phyloP scores from a whole-genome alignment of 2,329 filamentous ascomycete genomes.

The Fusarium longipes region DNA sequence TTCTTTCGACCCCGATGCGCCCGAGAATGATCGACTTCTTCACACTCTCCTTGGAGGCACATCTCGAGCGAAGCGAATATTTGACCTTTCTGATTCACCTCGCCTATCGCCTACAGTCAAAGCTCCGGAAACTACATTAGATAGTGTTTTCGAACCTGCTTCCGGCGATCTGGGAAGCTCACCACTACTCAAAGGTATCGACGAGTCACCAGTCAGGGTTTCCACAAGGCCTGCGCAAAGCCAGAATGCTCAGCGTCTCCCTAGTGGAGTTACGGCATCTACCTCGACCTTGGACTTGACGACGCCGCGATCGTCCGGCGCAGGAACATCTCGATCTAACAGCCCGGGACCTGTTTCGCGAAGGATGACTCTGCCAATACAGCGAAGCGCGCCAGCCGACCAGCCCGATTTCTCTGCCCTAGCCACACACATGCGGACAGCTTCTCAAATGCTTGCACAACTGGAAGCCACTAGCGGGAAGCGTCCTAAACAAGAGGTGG shows the following conservation, averaged over 20 bases:
- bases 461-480: constrained; percentile 84
- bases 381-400: constrained; percentile 67
- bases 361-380: constrained; percentile 69
- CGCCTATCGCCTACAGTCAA: constrained; percentile 58
- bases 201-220: constrained; percentile 57
- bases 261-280: constrained; percentile 70
- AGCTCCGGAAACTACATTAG: constrained; percentile 60
- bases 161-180: constrained; percentile 82
- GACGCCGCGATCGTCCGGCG: constrained; percentile 77
- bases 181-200: constrained; percentile 70
- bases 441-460: constrained; percentile 87
- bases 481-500: constrained; percentile 81
- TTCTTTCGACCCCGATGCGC: constrained; percentile 79
- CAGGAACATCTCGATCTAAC: constrained; percentile 73
- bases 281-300: constrained; percentile 69
- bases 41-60: constrained; percentile 67
- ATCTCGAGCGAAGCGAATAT: constrained; percentile 69
- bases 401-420: constrained; percentile 85
- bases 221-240: constrained; percentile 46
- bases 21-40: constrained; percentile 76
- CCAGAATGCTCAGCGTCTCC: constrained; percentile 63
- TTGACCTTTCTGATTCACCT: constrained; percentile 75
- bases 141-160: constrained; percentile 86
- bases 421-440: constrained; percentile 88
- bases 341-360: constrained; percentile 69